Conservation (phyloP, 495 filamentous ascomycete genomes). For the Articulospora tetracladia region DNA sequence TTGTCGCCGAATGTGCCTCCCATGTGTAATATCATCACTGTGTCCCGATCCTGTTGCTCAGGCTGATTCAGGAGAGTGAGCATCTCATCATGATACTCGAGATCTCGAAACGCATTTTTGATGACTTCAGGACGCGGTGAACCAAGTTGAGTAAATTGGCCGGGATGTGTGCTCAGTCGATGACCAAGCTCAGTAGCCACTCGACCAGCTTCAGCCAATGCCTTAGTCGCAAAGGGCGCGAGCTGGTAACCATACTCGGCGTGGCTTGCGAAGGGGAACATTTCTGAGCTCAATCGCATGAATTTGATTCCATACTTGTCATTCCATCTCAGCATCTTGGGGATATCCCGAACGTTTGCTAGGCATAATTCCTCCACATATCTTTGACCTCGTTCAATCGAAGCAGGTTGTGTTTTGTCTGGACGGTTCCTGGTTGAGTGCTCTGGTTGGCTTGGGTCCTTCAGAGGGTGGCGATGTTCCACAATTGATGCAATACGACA, state of each 20-base stretch:
- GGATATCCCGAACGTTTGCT: slow-evolving; percentile 76
- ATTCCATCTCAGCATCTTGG: slow-evolving; percentile 90
- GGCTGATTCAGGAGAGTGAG: slow-evolving; percentile 74
- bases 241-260: slow-evolving; percentile 83
- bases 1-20: slow-evolving; percentile 92
- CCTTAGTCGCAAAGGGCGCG: slow-evolving; percentile 78
- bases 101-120: slow-evolving; percentile 69
- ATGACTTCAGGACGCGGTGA: slow-evolving; percentile 75
- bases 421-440: slow-evolving; percentile 81
- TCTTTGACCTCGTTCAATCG: slow-evolving; percentile 54
- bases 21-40: slow-evolving; percentile 94
- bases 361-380: slow-evolving; percentile 78
- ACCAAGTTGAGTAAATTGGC: slow-evolving; percentile 84
- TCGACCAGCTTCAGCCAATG: slow-evolving; percentile 70
- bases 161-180: slow-evolving; percentile 85
- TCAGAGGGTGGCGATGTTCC: slow-evolving; percentile 79
- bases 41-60: slow-evolving; percentile 77
- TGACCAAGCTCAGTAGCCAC: slow-evolving; percentile 80
- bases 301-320: slow-evolving; percentile 91
- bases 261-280: slow-evolving; percentile 95
- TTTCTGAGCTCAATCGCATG: slow-evolving; percentile 86
- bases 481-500: slow-evolving; percentile 89
- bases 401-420: slow-evolving; percentile 62
- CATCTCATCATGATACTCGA: slow-evolving; percentile 88
- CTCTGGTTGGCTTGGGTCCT: slow-evolving; percentile 68